phyloP scores from a whole-genome alignment of 805 yeast genomes.

The Ogataea pignaliae region DNA sequence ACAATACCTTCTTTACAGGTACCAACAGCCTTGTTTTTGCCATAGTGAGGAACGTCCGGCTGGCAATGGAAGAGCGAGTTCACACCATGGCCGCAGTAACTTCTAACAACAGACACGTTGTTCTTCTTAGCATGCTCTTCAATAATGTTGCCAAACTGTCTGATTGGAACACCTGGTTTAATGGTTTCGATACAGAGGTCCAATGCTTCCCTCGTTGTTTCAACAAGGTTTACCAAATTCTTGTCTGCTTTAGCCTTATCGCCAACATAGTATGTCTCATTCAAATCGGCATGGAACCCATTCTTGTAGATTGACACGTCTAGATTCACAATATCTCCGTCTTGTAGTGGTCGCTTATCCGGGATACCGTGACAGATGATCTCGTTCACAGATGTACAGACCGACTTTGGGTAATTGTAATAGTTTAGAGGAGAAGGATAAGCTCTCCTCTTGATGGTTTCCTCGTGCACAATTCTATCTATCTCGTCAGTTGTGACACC shows the following conservation, averaged over 20 bases:
- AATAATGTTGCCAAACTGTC: conserved; percentile 81
- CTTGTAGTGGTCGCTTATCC: conserved; percentile 78
- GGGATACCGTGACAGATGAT: conserved; percentile 97
- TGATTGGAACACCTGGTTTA: conserved; percentile 88
- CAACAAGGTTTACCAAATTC: conserved; percentile 84
- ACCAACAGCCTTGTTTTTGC: conserved; percentile 88
- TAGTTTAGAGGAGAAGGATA: conserved; percentile 96
- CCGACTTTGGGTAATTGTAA: conserved; percentile 86
- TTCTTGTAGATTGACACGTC: conserved; percentile 82
- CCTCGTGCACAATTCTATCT: conserved; percentile 81
- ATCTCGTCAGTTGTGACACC: conserved; percentile 93
- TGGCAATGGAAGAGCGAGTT: conserved; percentile 84
- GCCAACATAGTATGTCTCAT: conserved; percentile 96
- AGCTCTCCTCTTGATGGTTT: conserved; percentile 80
- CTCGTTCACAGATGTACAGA: conserved; percentile 93
- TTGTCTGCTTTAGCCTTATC: conserved; percentile 76
- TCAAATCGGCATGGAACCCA: conserved; percentile 91
- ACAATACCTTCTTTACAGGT: conserved; percentile 94
- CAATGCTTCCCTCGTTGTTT: conserved; percentile 83
- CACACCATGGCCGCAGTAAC: conserved; percentile 93
- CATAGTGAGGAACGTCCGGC: conserved; percentile 93
- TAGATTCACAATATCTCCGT: conserved; percentile 91
- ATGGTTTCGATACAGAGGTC: conserved; percentile 79
- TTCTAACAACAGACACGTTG: conserved; percentile 80
- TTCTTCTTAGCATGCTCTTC: conserved; percentile 80